Conservation (phyloP, 768 basidiomycete species). For the Daedaleopsis nitida region DNA sequence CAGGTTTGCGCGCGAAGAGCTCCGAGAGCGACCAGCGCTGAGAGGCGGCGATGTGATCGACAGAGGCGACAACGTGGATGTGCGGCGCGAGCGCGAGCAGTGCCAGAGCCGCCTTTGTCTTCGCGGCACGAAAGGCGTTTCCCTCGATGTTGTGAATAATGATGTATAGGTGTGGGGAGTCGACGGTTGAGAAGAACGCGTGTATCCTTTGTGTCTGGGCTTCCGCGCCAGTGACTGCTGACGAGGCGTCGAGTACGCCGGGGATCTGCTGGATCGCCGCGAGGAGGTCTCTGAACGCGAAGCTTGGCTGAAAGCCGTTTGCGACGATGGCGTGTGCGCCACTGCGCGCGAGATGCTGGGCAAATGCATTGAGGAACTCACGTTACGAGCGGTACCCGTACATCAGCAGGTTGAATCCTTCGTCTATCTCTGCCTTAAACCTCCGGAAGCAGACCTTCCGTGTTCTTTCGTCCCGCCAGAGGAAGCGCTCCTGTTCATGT, state of each 20-base stretch:
- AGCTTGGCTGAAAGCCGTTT: conserved; percentile 23
- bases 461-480: conserved; percentile 26
- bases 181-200: conserved; percentile 53
- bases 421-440: conserved; percentile 69
- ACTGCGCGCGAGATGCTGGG: conserved; percentile 43
- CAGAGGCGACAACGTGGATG: conserved; percentile 81
- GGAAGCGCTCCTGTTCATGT: conserved; percentile 25
- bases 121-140: conserved; percentile 61
- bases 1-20: conserved; percentile 39
- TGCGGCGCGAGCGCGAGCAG: conserved; percentile 71
- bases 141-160: conserved; percentile 91
- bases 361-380: conserved; percentile 72
- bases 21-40: conserved; percentile 83
- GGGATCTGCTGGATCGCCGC: conserved; percentile 53
- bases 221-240: conserved; percentile 32
- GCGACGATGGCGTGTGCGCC: conserved; percentile 22
- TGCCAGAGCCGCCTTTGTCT: conserved; percentile 66
- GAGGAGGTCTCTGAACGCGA: conserved; percentile 43
- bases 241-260: conserved; percentile 28
- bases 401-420: conserved; percentile 87
- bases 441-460: conserved; percentile 51
- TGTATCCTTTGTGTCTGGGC: conserved; percentile 62
- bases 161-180: conserved; percentile 62
- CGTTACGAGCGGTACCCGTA: conserved; percentile 95
- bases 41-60: conserved; percentile 83